Conservation (phyloP, 345 rosid species). For the Lepidium sativum region DNA sequence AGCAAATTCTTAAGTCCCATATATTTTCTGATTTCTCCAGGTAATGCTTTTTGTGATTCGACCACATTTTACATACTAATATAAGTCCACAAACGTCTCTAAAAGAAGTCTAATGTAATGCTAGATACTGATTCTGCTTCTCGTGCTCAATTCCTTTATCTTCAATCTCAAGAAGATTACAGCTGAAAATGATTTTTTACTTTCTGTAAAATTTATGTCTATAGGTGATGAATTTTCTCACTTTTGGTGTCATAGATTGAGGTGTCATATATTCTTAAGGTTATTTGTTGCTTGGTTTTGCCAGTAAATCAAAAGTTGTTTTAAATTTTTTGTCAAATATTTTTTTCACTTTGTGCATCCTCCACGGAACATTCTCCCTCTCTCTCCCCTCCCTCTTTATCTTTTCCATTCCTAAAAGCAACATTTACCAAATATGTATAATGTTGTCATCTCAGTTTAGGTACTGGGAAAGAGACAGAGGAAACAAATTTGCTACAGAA, state of each 20-base stretch:
- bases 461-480: conserved; percentile 95
- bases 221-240: background rate
- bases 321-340: background rate
- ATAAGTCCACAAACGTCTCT: background rate
- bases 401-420: background rate
- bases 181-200: background rate
- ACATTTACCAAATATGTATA: background rate
- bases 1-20: conserved; percentile 92
- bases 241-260: background rate
- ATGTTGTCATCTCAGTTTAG: conserved; percentile 63
- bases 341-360: background rate
- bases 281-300: background rate
- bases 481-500: conserved; percentile 81
- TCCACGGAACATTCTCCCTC: background rate
- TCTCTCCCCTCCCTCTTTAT: background rate
- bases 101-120: background rate
- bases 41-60: conserved; percentile 31
- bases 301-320: background rate
- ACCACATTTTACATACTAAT: background rate
- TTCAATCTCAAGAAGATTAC: conserved; percentile 1
- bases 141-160: background rate
- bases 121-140: conserved; percentile 3
- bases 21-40: conserved; percentile 95
- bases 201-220: background rate
- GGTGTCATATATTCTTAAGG: background rate